phyloP scores from a whole-genome alignment of 1,139 yeast species.

The Debaryomycetaceae sp. region DNA sequence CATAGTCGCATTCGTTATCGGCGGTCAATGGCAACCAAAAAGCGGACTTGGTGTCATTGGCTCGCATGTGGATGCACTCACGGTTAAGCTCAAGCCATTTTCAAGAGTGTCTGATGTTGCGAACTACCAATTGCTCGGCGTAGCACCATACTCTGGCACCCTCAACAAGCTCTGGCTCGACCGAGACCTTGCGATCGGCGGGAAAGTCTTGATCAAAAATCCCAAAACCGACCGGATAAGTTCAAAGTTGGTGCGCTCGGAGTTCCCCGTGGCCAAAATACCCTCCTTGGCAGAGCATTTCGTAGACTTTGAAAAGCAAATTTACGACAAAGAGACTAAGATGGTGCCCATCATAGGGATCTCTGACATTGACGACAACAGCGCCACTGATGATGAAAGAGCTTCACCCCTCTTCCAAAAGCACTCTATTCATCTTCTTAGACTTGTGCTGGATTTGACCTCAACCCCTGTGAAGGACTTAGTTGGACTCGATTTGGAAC shows the following conservation, averaged over 20 bases:
- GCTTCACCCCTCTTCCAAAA: conserved; percentile 32
- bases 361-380: conserved; percentile 12
- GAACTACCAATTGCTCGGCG: conserved; percentile 41
- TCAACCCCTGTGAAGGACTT: conserved; percentile 23
- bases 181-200: conserved; percentile 47
- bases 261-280: conserved; percentile 38
- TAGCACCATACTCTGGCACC: conserved; percentile 41
- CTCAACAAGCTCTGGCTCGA: conserved; percentile 37
- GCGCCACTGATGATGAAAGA: conserved; percentile 30
- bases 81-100: conserved; percentile 35
- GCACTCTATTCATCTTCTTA: conserved; percentile 33
- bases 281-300: conserved; percentile 43
- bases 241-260: conserved; percentile 31
- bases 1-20: conserved; percentile 37
- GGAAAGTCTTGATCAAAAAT: conserved; percentile 30
- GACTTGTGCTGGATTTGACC: conserved; percentile 31
- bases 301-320: conserved; percentile 28
- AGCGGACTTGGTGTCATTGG: conserved; percentile 40
- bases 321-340: conserved; percentile 36
- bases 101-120: conserved; percentile 27
- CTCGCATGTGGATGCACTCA: conserved; percentile 40
- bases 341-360: conserved; percentile 40
- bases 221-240: conserved; percentile 18
- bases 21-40: conserved; percentile 35
- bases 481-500: conserved; percentile 34